Percentiles rank a stretch among this genome's conserved stretches.
These are phyloP conservation scores for Pleoardoris graminearum DNA, from an alignment of 2,329 filamentous ascomycete genomes.

Conservation along the genomic window DNA sequence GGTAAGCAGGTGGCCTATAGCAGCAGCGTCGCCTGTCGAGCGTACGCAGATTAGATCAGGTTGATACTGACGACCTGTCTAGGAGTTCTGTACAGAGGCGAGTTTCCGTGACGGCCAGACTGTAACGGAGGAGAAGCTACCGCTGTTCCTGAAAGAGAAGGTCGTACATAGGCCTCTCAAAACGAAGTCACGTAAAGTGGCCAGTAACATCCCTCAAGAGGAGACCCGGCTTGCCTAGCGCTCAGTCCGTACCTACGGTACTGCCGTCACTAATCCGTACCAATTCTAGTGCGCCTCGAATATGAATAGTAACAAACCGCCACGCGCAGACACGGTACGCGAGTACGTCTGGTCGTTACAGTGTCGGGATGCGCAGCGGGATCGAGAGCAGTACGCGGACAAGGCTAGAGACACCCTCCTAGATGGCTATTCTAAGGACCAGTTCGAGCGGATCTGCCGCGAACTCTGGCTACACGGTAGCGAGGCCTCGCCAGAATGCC, in stretches of 20 bases:
- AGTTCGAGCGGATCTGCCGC: constrained; percentile 8
- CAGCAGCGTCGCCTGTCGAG: background rate
- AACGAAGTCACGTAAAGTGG: constrained; percentile 8
- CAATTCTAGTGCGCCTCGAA: constrained; percentile 1
- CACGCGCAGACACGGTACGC: constrained; percentile 1
- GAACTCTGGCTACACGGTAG: constrained; percentile 10
- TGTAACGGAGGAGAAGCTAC: constrained; percentile 10
- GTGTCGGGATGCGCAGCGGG: constrained; percentile 5
- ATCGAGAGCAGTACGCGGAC: constrained; percentile 9
- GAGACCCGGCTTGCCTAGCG: constrained; percentile 3
- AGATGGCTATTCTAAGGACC: constrained; percentile 9
- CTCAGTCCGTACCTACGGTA: constrained; percentile 5
- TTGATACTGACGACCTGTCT: background rate
- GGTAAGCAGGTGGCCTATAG: background rate
- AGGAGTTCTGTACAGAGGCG: constrained; percentile 1
- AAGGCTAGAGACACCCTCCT: constrained; percentile 12
- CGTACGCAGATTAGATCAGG: background rate
- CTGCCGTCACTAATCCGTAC: constrained; percentile 7
- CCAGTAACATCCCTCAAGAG: constrained; percentile 3
- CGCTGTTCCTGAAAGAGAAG: constrained; percentile 10
- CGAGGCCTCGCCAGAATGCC: no score
- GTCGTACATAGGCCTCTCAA: constrained; percentile 2
- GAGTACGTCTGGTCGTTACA: constrained; percentile 12
- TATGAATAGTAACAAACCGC: constrained; percentile 6
- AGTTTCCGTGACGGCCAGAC: constrained; percentile 4